Conservation (phyloP, 176 grass and related monocot species). For the Oryza meridionalis region DNA sequence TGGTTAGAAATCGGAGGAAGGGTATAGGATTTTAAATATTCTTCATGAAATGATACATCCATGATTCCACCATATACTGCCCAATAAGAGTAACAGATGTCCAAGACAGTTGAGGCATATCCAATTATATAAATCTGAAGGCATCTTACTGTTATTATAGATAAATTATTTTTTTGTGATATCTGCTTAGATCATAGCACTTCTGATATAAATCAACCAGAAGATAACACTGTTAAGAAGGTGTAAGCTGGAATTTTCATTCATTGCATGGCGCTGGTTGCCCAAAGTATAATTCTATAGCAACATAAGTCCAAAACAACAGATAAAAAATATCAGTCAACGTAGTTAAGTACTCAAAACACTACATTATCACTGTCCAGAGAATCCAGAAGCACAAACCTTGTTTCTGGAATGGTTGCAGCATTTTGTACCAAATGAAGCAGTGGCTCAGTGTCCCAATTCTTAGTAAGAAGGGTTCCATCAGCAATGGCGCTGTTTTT, state of each 20-base stretch:
- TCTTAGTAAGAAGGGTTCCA: constrained; percentile 83
- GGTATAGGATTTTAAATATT: neutral
- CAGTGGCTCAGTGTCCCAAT: constrained; percentile 90
- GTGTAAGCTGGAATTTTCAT: constrained; percentile 4
- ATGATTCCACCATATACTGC: neutral
- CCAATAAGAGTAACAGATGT: neutral
- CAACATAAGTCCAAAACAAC: neutral
- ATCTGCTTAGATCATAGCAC: neutral
- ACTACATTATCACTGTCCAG: constrained; percentile 12
- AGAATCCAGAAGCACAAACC: constrained; percentile 47
- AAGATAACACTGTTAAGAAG: constrained; percentile 2
- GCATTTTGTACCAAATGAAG: constrained; percentile 63
- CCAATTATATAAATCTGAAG: neutral
- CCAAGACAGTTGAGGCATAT: constrained; percentile 5
- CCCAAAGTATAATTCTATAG: neutral
- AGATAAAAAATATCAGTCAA: constrained; percentile 10
- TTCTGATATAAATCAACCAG: constrained; percentile 28
- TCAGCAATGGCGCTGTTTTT: constrained; percentile 65
- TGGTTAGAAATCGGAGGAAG: neutral
- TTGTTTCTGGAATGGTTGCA: constrained; percentile 44
- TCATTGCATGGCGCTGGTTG: constrained; percentile 6
- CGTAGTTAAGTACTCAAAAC: neutral
- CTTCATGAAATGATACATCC: neutral
- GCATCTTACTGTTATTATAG: neutral
- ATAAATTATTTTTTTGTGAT: neutral